Conservation (phyloP, 179 eudicot species). For the Silene noctiflora region DNA sequence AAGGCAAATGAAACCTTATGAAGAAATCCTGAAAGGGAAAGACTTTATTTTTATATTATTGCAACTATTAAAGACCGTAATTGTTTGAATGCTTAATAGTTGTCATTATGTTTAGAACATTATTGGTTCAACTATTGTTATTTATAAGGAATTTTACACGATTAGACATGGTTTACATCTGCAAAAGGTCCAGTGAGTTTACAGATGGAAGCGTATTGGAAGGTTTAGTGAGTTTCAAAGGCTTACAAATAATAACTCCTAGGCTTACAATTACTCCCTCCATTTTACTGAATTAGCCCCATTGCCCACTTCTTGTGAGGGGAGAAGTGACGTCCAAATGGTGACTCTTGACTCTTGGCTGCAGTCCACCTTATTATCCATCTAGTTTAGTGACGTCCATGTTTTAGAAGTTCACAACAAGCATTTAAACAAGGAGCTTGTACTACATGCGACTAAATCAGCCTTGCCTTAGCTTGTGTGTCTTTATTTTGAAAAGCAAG, state of each 20-base stretch:
- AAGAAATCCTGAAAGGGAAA: not conserved
- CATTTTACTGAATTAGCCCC: too few species aligned
- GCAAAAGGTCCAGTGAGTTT: not conserved
- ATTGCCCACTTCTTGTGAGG: too few species aligned
- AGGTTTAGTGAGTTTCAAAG: not conserved
- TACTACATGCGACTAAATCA: not conserved
- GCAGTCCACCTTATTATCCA: not conserved
- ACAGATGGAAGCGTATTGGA: too few species aligned
- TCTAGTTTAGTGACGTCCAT: not conserved
- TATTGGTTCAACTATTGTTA: not conserved
- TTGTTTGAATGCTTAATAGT: not conserved
- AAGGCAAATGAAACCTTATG: not conserved
- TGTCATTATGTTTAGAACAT: not conserved
- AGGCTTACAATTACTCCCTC: not conserved
- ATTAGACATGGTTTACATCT: not conserved
- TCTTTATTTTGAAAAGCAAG: not conserved
- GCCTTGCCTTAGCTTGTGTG: not conserved
- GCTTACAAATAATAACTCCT: not conserved
- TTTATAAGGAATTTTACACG: not conserved
- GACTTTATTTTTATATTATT: too few species aligned
- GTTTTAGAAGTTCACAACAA: not conserved
- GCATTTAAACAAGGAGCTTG: not conserved
- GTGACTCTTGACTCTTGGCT: too few species aligned
- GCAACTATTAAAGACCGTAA: not conserved
- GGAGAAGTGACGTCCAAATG: too few species aligned